These are phyloP conservation scores for Tolypocladium capitatum DNA, from an alignment of 2,329 filamentous ascomycete species.

Conservation along the genomic window DNA sequence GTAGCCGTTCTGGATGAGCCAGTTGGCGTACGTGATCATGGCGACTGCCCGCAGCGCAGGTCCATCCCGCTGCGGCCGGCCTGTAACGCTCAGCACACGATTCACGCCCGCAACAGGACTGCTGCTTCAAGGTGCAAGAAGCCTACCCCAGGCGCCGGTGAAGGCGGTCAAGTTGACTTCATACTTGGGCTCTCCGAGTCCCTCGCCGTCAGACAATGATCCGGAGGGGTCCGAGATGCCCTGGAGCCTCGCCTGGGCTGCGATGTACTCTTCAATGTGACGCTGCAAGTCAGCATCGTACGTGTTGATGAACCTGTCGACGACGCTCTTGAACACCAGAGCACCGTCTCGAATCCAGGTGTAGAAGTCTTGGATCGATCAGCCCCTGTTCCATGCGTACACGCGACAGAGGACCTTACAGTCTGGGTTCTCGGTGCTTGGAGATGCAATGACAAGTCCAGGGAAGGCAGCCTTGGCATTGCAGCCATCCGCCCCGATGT, in stretches of 20 bases:
- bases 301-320: slow-evolving; percentile 48
- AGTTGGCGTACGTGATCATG: slow-evolving; percentile 58
- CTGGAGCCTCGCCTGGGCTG: slow-evolving; percentile 53
- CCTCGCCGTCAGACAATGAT: slow-evolving; percentile 32
- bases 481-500: slow-evolving; percentile 43
- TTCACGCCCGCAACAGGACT: not conserved
- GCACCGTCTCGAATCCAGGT: slow-evolving; percentile 69
- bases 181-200: slow-evolving; percentile 63
- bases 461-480: slow-evolving; percentile 30
- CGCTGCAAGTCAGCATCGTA: slow-evolving; percentile 46
- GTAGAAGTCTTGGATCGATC: slow-evolving; percentile 49
- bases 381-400: not conserved
- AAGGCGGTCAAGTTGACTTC: slow-evolving; percentile 50
- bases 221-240: slow-evolving; percentile 58
- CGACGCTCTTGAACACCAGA: slow-evolving; percentile 53
- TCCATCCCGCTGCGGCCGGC: slow-evolving; percentile 67
- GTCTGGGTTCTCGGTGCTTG: slow-evolving; percentile 37
- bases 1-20: slow-evolving; percentile 55
- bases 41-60: slow-evolving; percentile 65
- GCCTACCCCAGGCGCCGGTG: slow-evolving; percentile 50
- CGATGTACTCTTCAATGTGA: slow-evolving; percentile 55
- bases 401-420: slow-evolving; percentile 28
- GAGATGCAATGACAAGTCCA: slow-evolving; percentile 44
- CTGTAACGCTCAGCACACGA: slow-evolving; percentile 9
- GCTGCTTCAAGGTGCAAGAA: not conserved